Percentiles rank a stretch among this genome's conserved stretches.
These are phyloP conservation scores for Skeletonema tropicum DNA, from an alignment of 108 stramenopile species.

Conservation along the genomic window DNA sequence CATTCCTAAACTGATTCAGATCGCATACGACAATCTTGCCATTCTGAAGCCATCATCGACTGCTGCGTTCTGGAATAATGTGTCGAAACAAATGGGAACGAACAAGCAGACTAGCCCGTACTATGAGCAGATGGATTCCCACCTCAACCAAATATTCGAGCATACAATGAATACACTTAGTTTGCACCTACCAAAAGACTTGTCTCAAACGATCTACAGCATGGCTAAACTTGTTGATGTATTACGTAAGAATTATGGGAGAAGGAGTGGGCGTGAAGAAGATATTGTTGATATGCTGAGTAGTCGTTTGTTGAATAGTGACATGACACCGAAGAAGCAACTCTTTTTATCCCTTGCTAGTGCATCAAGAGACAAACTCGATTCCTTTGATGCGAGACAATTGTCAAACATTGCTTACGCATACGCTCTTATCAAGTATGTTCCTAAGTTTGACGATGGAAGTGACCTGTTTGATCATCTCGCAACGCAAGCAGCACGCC, in stretches of 20 bases:
- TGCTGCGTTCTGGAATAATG: not conserved
- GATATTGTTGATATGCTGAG: not conserved
- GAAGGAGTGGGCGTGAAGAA: not conserved
- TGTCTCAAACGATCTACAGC: slow-evolving; percentile 1
- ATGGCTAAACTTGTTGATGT: not conserved
- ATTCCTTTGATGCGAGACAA: not conserved
- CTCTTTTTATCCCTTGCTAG: not conserved
- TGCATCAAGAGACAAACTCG: not conserved
- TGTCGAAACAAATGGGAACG: too few species aligned
- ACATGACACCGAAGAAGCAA: not conserved
- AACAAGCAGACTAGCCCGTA: too few species aligned
- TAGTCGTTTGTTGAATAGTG: not conserved
- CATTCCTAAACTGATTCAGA: not conserved
- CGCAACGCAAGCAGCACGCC: not conserved
- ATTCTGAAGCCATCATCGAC: not conserved
- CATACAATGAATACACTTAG: not conserved
- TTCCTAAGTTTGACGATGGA: slow-evolving; percentile 4
- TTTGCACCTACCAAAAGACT: not conserved
- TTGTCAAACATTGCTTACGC: slow-evolving; percentile 16
- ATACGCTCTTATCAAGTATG: not conserved
- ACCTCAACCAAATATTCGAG: not conserved
- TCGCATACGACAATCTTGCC: not conserved
- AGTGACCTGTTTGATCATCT: slow-evolving; percentile 8
- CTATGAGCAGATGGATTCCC: not conserved
- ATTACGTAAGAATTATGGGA: not conserved